Conservation (phyloP, 225 moss, liverwort and hornwort genomes). For the Bryum argenteum region DNA sequence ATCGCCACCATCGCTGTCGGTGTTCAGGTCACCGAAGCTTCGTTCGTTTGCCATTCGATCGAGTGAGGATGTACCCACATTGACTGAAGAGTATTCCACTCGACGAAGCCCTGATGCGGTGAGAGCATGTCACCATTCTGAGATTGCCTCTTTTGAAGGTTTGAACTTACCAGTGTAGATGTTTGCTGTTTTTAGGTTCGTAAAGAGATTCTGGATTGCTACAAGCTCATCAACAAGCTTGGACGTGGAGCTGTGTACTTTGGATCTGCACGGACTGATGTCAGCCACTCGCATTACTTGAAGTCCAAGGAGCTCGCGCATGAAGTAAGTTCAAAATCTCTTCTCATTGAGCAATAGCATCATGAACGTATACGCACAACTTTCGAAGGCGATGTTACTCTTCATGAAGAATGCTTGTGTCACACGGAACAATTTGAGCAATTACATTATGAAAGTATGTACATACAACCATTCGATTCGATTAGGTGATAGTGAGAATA, state of each 20-base stretch:
- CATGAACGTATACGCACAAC: no score
- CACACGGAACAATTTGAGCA: no score
- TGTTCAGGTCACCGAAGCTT: no score
- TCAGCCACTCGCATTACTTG: conserved; percentile 42
- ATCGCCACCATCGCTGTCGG: not conserved
- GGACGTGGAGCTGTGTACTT: conserved; percentile 51
- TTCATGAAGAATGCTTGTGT: no score
- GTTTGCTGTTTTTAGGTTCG: conserved; percentile 34
- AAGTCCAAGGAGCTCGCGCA: conserved; percentile 48
- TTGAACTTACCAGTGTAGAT: not conserved
- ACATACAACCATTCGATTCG: no score
- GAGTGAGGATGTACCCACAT: conserved; percentile 24
- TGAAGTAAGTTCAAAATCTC: conserved; percentile 39
- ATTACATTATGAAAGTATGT: no score
- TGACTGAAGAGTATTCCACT: conserved; percentile 42
- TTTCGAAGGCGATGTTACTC: no score
- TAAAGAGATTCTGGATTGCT: conserved; percentile 53
- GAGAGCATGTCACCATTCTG: not conserved
- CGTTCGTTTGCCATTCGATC: conserved; percentile 6
- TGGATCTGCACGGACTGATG: conserved; percentile 39
- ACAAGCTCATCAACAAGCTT: conserved; percentile 49
- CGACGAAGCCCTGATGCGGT: conserved; percentile 47
- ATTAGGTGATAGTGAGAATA: no score
- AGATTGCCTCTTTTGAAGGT: no score
- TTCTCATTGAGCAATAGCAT: no score